These are phyloP conservation scores for Lithospermum erythrorhizon DNA, from an alignment of 257 asterid genomes.

Conservation along the genomic window DNA sequence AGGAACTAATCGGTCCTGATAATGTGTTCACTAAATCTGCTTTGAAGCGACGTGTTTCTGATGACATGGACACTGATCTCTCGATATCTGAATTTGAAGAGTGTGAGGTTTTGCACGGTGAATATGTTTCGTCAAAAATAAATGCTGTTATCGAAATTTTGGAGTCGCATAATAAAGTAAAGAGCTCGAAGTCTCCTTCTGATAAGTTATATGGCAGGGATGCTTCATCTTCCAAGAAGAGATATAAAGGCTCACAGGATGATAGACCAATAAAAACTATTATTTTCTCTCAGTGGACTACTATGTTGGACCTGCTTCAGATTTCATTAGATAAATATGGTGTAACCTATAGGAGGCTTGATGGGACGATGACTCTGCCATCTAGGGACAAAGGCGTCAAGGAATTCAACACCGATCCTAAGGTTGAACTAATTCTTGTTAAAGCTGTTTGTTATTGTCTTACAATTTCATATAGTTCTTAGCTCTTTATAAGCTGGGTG, in stretches of 20 bases:
- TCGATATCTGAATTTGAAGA: slow-evolving; percentile 28
- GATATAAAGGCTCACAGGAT: slow-evolving; percentile 19
- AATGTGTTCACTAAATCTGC: slow-evolving; percentile 58
- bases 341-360: slow-evolving; percentile 73
- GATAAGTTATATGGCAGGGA: slow-evolving; percentile 25
- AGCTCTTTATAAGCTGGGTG: background rate
- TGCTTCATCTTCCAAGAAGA: slow-evolving; percentile 30
- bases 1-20: slow-evolving; percentile 80
- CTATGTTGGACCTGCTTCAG: slow-evolving; percentile 88
- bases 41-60: slow-evolving; percentile 46
- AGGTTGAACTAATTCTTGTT: slow-evolving; percentile 36
- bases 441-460: slow-evolving; percentile 10
- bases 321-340: slow-evolving; percentile 42
- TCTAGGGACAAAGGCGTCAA: slow-evolving; percentile 95
- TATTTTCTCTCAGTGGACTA: slow-evolving; percentile 96
- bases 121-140: slow-evolving; percentile 70
- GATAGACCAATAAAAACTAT: slow-evolving; percentile 67
- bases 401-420: slow-evolving; percentile 73
- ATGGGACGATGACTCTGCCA: slow-evolving; percentile 88
- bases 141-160: slow-evolving; percentile 61
- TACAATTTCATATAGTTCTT: background rate
- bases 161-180: slow-evolving; percentile 34
- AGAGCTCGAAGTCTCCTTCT: slow-evolving; percentile 19
- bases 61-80: slow-evolving; percentile 34
- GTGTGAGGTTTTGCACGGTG: slow-evolving; percentile 33